Percentiles rank a stretch among this genome's conserved stretches.
Conservation (phyloP, 2,329 filamentous ascomycete genomes). For the Colletotrichum sp. region DNA sequence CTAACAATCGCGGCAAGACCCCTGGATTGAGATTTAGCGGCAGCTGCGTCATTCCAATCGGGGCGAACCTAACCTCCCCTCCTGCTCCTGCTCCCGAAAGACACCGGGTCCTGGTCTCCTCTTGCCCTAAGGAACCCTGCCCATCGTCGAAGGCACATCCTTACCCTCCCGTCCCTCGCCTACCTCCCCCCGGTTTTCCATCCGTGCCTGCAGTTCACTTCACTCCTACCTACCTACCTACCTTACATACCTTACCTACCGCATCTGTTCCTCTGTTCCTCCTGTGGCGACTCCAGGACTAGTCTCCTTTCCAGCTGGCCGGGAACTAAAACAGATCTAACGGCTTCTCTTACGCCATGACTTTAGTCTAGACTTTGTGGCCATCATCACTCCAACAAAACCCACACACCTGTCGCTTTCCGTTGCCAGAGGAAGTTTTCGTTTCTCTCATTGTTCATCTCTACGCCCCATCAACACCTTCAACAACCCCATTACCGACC, state of each 20-base stretch:
- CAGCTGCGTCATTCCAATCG: conserved; percentile 4
- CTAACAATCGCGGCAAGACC: neutral
- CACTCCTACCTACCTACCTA: neutral
- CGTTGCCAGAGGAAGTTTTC: fast-evolving
- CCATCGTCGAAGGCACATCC: neutral
- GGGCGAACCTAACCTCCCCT: conserved; percentile 3
- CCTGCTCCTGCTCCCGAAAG: neutral
- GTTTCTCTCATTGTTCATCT: neutral
- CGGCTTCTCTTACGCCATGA: conserved; percentile 21
- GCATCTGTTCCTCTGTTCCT: neutral
- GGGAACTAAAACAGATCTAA: conserved; percentile 12
- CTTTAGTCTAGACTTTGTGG: neutral
- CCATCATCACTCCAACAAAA: neutral
- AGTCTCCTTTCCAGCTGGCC: neutral
- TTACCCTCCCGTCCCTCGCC: neutral
- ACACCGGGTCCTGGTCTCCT: neutral
- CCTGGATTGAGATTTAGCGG: conserved; percentile 2
- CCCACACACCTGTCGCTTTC: neutral
- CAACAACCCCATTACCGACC: neutral
- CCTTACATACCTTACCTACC: neutral
- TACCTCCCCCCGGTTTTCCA: neutral
- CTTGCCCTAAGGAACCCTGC: conserved; percentile 6
- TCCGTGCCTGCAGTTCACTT: neutral
- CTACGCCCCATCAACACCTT: neutral
- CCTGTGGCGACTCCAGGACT: conserved; percentile 1